phyloP scores from a whole-genome alignment of 129 eudicot genomes.

The Escallonia herrerae region DNA sequence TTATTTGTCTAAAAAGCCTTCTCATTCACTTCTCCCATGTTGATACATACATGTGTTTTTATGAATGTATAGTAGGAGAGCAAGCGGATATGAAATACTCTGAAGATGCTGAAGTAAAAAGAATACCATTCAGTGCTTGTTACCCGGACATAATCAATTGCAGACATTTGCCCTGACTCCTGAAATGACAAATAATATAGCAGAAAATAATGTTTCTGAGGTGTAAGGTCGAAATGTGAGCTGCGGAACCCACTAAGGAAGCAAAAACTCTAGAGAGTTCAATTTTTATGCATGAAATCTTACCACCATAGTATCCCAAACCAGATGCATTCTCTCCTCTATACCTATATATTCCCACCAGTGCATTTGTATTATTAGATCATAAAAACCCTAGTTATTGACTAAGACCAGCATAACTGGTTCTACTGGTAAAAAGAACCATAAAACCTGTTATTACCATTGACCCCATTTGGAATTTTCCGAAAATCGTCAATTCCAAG shows the following conservation, averaged over 20 bases:
- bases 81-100: background rate
- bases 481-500: conserved; percentile 88
- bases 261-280: no score
- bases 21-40: no score
- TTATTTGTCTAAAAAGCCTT: no score
- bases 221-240: no score
- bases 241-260: no score
- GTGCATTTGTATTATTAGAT: background rate
- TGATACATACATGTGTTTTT: no score
- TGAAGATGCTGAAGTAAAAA: conserved; percentile 8
- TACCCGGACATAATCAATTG: conserved; percentile 76
- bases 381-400: background rate
- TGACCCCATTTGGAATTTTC: conserved; percentile 96
- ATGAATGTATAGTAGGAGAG: no score
- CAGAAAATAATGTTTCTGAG: no score
- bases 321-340: conserved; percentile 98
- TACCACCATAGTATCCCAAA: conserved; percentile 99
- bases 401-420: background rate
- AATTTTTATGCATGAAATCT: conserved; percentile 9
- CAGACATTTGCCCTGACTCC: conserved; percentile 94
- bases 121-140: conserved; percentile 95
- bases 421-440: background rate
- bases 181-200: conserved; percentile 16
- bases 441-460: conserved; percentile 43
- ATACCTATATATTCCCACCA: conserved; percentile 44